Evolutionary conservation across 495 filamentous ascomycete genomes (phyloP).

Genomic region (Chlorociboria aeruginascens): DNA sequence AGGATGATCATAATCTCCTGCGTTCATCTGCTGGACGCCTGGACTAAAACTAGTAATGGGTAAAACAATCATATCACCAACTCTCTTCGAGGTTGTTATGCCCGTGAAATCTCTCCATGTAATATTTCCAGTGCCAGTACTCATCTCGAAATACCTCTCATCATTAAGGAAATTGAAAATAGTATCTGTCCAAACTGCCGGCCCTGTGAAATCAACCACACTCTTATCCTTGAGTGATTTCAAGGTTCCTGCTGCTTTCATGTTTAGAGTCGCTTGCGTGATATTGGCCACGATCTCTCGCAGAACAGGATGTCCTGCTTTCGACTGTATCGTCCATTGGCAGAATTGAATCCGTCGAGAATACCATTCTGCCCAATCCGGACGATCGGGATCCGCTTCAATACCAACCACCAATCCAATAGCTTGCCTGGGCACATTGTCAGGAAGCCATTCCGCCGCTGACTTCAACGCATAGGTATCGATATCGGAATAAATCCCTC

Average conservation of each 20-base stretch:
- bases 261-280: slow-evolving; percentile 65
- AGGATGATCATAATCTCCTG: slow-evolving; percentile 80
- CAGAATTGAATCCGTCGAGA: slow-evolving; percentile 94
- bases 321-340: slow-evolving; percentile 96
- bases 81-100: slow-evolving; percentile 68
- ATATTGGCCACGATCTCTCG: slow-evolving; percentile 79
- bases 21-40: slow-evolving; percentile 86
- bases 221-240: slow-evolving; percentile 54
- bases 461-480: slow-evolving; percentile 78
- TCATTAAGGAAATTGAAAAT: slow-evolving; percentile 93
- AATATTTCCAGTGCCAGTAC: slow-evolving; percentile 55
- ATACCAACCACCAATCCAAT: slow-evolving; percentile 87
- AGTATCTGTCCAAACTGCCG: slow-evolving; percentile 87
- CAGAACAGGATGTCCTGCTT: slow-evolving; percentile 87
- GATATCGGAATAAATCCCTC: slow-evolving; percentile 94
- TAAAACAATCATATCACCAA: slow-evolving; percentile 86
- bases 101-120: slow-evolving; percentile 83
- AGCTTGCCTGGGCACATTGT: slow-evolving; percentile 57
- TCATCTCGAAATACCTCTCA: slow-evolving; percentile 76
- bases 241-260: slow-evolving; percentile 60
- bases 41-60: slow-evolving; percentile 97
- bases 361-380: slow-evolving; percentile 93
- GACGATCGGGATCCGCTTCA: slow-evolving; percentile 87
- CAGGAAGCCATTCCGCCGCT: slow-evolving; percentile 78
- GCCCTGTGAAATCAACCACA: slow-evolving; percentile 94